Base-by-base conservation (phyloP, 2,329 filamentous ascomycete species). In the Trichoderma koningii region DNA sequence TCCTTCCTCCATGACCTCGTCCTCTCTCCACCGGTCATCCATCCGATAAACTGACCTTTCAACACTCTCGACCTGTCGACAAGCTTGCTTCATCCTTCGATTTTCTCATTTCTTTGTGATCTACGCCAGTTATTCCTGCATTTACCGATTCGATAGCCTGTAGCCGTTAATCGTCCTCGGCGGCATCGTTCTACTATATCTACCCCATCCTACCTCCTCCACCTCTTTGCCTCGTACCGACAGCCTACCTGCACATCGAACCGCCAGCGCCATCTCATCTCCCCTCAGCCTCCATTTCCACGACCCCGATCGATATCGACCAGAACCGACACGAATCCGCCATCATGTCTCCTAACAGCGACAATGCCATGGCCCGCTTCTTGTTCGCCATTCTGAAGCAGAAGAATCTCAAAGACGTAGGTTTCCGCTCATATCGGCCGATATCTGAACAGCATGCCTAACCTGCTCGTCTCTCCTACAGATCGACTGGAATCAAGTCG, bases 401-500 rank as follows among this genome's bases (percentile, higher is more conserved):
- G 75, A 86, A 85, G 75, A 83, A 80, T 65, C 80, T 87, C 60
- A 87, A 85, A 71, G 83, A 87, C 76, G 85, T 87, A 74, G 80
- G 85, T 79, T 10, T 38, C 45, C 66, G 23, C 21, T 19, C 41
- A 5, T 2, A 10, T 42, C 44, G 19, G 7, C 42, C 30, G 45
- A 19, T 52, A 14, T 34, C 53, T 55, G 38, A 50, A 19, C 30
- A 41, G 26, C 19, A 45, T n/a, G n/a, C 65, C 65, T 69, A 63
- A 71, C 70, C 51, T 26, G 3, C 23, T 9, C 15, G 3, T 55
- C 28, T 55, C 23, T 64, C 28, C 52, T 21, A 12, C 63, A 87
- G 85, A 85, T 87, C 70, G 82, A 87, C 72, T 87, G 85, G 85
- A 82, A 82, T 66, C 74, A 80, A 71, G 85, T 87, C 51, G 85